Evolutionary conservation across 352 stramenopile species (phyloP), one percentile per base, ranked within the genome.

Genomic region (Stephanocyclus meneghinianus): DNA sequence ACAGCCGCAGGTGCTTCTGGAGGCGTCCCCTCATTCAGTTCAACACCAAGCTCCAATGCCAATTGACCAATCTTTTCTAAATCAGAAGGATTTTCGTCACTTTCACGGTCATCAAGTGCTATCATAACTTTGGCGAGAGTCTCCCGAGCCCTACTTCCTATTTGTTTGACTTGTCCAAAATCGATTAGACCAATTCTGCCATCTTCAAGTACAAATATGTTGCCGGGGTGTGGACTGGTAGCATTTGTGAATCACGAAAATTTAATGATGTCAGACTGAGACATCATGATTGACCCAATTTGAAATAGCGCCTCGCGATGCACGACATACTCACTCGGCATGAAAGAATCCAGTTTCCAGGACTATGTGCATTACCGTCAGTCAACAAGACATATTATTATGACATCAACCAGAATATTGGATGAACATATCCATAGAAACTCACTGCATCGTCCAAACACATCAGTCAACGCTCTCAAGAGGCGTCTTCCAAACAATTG

Each of bases 141-240:
- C 70, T 92, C 87, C 4, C 86, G 61, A 21, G 80, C 86, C 57
- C 86, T 67, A 18, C 84, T 88, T 21, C 74, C 87, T 56, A 95
- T 95, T 74, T 95, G 87, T 55, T 93, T 95, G 1, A 95, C 92
- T 83, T 95, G 91, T 9, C 92, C 92, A 80, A 94, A 96, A 73
- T 96, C 92, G 71, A 96, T 95, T 9, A 96, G 71, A 9, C 90
- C 91, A 53, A 95, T 92, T 59, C 80, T 66, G 11, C 91, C 91
- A 85, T 94, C 85, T 30, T 93, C 80, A 55, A 95, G 74, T 29
- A 95, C 90, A 74, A 96, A 95, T 45, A 96, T 92, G 80, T 95
- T 96, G 1, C 92, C 91, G 53, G 89, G 83, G 75, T 93, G 85
- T 18, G 80, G 72, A 77, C 77, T 69, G n/a, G 53, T 63, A 13